These are phyloP conservation scores for Pochonia chlamydosporia DNA, from an alignment of 2,329 filamentous ascomycete genomes.

Conservation along the genomic window DNA sequence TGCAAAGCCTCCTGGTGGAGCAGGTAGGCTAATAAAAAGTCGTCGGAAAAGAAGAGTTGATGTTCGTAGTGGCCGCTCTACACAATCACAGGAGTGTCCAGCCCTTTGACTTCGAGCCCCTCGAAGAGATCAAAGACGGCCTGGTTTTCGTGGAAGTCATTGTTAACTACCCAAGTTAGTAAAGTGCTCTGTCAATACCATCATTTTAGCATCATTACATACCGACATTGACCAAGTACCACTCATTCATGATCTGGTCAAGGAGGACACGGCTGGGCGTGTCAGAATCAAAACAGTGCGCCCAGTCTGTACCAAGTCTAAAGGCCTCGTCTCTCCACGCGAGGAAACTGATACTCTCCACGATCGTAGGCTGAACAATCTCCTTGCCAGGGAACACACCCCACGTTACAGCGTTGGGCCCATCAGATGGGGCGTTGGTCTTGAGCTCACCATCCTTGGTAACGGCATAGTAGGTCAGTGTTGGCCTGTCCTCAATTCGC, in stretches of 20 bases:
- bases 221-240: slow-evolving; percentile 95
- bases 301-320: slow-evolving; percentile 88
- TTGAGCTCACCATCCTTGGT: slow-evolving; percentile 75
- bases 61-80: not conserved
- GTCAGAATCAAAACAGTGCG: slow-evolving; percentile 74
- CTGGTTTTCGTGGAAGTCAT: slow-evolving; percentile 84
- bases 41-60: not conserved
- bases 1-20: slow-evolving; percentile 11
- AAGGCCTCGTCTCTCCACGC: slow-evolving; percentile 99
- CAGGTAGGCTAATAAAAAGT: slow-evolving; percentile 3
- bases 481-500: slow-evolving; percentile 70
- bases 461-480: slow-evolving; percentile 91
- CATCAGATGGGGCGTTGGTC: slow-evolving; percentile 79
- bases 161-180: slow-evolving; percentile 64
- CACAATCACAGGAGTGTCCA: slow-evolving; percentile 38
- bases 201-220: too few species aligned
- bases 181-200: too few species aligned
- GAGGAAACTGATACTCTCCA: slow-evolving; percentile 94
- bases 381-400: slow-evolving; percentile 98
- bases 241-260: slow-evolving; percentile 77
- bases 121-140: slow-evolving; percentile 84
- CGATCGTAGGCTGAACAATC: slow-evolving; percentile 99
- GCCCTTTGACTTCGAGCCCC: slow-evolving; percentile 62
- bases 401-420: slow-evolving; percentile 98
- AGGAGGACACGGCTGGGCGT: slow-evolving; percentile 77